Base-by-base conservation (phyloP, 1,139 yeast species). In the Taphrina betulina region DNA sequence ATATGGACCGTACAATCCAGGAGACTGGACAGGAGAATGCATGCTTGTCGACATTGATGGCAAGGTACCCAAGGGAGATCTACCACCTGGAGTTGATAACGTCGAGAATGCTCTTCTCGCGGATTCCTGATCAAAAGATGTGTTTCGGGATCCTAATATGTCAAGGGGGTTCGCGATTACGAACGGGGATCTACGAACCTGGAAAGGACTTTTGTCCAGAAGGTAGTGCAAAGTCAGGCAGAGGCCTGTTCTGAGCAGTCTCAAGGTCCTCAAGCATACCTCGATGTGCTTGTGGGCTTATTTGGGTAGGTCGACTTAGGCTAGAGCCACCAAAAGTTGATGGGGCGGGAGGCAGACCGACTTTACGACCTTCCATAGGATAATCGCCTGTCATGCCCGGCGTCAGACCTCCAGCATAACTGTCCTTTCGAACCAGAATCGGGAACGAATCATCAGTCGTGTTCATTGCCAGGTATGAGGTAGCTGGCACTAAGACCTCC, bases 391-490 rank as follows among this genome's bases (percentile, higher is more conserved):
- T n/a, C n/a, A n/a, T n/a, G n/a, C n/a, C n/a, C 8, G 37, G 36
- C n/a, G 36, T 14, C 20, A 17, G 12, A 10, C 42, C 34, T 7
- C 41, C 24, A 5, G 41, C 52, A 34, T 34, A 23, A 26, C 41
- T 45, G 26, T 62, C 72, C 62, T 64, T 71, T 63, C 65, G 75
- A 63, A 62, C 72, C 50, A 60, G 69, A 63, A 64, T 74, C 62
- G 70, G 77, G 64, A 61, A 76, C 66, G 69, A 71, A 68, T 70
- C 78, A 62, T 69, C 75, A 5, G 70, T 69, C 8, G 71, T 68
- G 55, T 68, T 70, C 24, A 65, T 69, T 48, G 68, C 68, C 37
- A 69, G 60, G 37, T 61, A 58, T 14, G 54, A 50, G 20, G 44
- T 50, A n/a, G 44, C 22, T 10, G 53, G 53, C n/a, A 10, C 60